Evolutionary conservation across 2,329 filamentous ascomycete species (phyloP).

Genomic region (Trichoderma hamatum): DNA sequence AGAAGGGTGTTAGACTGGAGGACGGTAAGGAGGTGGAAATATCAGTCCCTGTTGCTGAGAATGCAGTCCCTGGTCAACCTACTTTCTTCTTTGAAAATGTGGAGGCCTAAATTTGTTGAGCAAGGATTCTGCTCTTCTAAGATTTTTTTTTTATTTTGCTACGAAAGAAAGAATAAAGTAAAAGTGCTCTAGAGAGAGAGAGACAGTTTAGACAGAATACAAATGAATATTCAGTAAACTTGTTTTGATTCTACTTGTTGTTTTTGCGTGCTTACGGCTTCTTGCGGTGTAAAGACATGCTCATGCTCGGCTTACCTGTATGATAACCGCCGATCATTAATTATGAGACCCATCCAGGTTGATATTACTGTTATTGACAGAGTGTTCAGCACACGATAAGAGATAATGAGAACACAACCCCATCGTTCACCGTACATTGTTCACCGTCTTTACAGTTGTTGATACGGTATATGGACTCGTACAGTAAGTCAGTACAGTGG

Average conservation of each 20-base stretch:
- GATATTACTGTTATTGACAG: not conserved
- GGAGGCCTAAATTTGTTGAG: slow-evolving; percentile 41
- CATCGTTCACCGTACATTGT: not conserved
- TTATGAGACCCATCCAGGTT: not conserved
- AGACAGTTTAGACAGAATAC: slow-evolving; percentile 18
- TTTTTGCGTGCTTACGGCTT: not conserved
- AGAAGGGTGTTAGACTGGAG: slow-evolving; percentile 61
- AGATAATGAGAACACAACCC: not conserved
- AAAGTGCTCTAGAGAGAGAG: slow-evolving; percentile 9
- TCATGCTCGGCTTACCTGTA: not conserved
- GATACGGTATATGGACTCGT: not conserved
- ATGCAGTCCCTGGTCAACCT: slow-evolving; percentile 79
- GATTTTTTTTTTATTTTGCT: not conserved
- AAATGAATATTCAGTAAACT: slow-evolving; percentile 5
- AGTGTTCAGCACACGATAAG: not conserved
- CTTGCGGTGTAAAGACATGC: too few relatives aligned
- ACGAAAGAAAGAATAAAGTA: slow-evolving; percentile 3
- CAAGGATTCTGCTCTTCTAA: not conserved
- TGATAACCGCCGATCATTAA: not conserved
- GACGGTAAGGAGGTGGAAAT: slow-evolving; percentile 59
- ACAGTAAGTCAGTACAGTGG: not conserved
- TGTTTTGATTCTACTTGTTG: not conserved
- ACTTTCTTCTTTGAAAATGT: slow-evolving; percentile 87
- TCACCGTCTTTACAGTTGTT: not conserved
- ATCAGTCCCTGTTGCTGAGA: slow-evolving; percentile 63